Conservation (phyloP, 2,329 filamentous ascomycete species). For the Tricladium varicosporioides region DNA sequence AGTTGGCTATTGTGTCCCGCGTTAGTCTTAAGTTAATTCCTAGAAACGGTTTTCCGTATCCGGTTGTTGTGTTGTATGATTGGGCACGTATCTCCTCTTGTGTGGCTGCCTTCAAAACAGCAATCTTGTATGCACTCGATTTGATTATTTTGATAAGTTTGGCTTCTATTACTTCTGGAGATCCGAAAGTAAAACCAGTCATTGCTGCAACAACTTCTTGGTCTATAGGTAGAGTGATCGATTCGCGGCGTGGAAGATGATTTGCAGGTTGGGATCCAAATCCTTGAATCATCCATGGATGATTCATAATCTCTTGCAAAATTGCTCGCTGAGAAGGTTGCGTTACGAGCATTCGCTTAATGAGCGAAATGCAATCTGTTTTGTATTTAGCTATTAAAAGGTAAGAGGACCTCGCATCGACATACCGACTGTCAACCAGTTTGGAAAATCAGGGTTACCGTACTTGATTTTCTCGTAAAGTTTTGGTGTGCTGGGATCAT, state of each 20-base stretch:
- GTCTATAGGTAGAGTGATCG: slow-evolving; percentile 81
- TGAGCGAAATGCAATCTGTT: slow-evolving; percentile 86
- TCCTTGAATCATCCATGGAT: slow-evolving; percentile 95
- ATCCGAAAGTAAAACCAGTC: slow-evolving; percentile 97
- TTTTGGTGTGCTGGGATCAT: slow-evolving; percentile 98
- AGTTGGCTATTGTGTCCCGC: slow-evolving; percentile 79
- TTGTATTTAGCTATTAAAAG: slow-evolving; percentile 7
- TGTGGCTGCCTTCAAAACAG: slow-evolving; percentile 67
- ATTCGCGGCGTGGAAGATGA: slow-evolving; percentile 78
- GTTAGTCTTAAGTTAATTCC: slow-evolving; percentile 94
- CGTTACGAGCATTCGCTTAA: slow-evolving; percentile 93
- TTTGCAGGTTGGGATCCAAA: slow-evolving; percentile 87
- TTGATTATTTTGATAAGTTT: slow-evolving; percentile 85
- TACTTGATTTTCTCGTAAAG: slow-evolving; percentile 99
- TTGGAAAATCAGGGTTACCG: slow-evolving; percentile 91
- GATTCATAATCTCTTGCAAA: slow-evolving; percentile 87
- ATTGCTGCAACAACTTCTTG: slow-evolving; percentile 82
- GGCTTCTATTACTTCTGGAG: slow-evolving; percentile 75
- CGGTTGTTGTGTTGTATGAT: slow-evolving; percentile 66
- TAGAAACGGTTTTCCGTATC: slow-evolving; percentile 81
- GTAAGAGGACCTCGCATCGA: slow-evolving; percentile 11
- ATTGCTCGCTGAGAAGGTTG: slow-evolving; percentile 85
- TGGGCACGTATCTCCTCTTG: slow-evolving; percentile 58
- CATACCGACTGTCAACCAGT: slow-evolving; percentile 85
- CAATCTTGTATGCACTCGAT: slow-evolving; percentile 89